Base-by-base conservation (phyloP, 1,284 basidiomycete species). In the Puccinia hordei region DNA sequence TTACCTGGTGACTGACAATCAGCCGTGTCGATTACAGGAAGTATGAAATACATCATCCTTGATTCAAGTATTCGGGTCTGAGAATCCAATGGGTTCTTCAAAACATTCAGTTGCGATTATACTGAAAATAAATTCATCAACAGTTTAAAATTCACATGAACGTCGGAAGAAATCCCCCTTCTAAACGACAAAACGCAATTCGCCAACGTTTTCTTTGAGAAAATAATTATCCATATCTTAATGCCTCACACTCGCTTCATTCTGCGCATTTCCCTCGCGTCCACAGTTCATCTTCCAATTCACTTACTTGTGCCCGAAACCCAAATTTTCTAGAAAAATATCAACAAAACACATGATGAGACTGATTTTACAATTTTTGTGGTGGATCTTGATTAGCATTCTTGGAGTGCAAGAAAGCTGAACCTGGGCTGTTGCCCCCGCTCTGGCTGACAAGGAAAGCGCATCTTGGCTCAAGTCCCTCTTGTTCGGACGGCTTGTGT, bases 161-260 rank as follows among this genome's bases (percentile, higher is more conserved):
- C 41, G 19, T 38, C 30, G 19, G 35, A 4, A 38, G 17, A 30
- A 33, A 22, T 38, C 15, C 35, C 17, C 57, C 27, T 33, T 30
- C 57, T 63, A 13, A 22, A 38, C 33, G 22, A 38, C 17, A 17
- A 38, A 63, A 63, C 35, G n/a, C n/a, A 30, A 15, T 35, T 22
- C 19, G 4, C 22, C 35, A 38, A 35, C 15, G n/a, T 30, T 38
- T 38, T 38, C 35, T 38, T n/a, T 17, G 17, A 19, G 35, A 38
- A 63, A 63, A n/a, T 63, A 63, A 63, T 63, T 63, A 63, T 63
- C 35, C 35, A 63, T 63, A 63, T 63, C 61, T 63, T 63, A 63
- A 63, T 63, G 33, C 22, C 41, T 63, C 61, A 63, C 33, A 6
- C 35, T 59, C 27, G 30, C 27, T 35, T 63, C 22, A 35, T 38